Conservation (phyloP, 2,329 filamentous ascomycete species). For the Alternaria sp. region DNA sequence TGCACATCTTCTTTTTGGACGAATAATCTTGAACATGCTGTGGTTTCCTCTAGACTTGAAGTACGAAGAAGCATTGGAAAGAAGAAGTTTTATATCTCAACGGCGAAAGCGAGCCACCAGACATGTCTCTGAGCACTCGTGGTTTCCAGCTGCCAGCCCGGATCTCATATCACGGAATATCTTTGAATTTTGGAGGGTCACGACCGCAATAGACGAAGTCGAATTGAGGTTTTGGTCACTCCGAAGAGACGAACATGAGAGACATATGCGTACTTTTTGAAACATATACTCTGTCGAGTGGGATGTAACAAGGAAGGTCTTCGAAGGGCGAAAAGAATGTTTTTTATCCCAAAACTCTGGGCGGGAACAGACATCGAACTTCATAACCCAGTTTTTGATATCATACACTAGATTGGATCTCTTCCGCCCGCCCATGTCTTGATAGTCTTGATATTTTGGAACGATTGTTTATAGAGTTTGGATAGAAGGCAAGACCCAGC, state of each 20-base stretch:
- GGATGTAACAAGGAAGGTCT: not conserved
- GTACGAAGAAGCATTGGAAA: not conserved
- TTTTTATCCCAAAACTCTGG: not conserved
- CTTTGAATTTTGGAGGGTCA: too few relatives aligned
- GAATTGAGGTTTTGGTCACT: not conserved
- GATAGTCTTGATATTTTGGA: too few relatives aligned
- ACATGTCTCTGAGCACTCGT: not conserved
- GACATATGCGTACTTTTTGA: too few relatives aligned
- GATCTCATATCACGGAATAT: too few relatives aligned
- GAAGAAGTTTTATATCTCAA: not conserved
- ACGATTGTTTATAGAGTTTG: too few relatives aligned
- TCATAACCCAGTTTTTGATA: too few relatives aligned
- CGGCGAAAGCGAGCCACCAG: not conserved
- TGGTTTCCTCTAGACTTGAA: not conserved
- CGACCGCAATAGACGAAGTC: too few relatives aligned
- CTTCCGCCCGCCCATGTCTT: too few relatives aligned
- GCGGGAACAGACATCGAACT: too few relatives aligned
- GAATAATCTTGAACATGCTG: not conserved
- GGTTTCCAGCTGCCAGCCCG: not conserved
- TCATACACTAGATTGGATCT: not conserved
- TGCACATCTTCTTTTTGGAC: not conserved
- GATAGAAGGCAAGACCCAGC: too few relatives aligned
- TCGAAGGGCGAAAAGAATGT: fast-evolving
- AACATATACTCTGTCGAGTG: not conserved
- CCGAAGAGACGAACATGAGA: not conserved